phyloP scores from a whole-genome alignment of 768 basidiomycete genomes.

The Hericium coralloides region DNA sequence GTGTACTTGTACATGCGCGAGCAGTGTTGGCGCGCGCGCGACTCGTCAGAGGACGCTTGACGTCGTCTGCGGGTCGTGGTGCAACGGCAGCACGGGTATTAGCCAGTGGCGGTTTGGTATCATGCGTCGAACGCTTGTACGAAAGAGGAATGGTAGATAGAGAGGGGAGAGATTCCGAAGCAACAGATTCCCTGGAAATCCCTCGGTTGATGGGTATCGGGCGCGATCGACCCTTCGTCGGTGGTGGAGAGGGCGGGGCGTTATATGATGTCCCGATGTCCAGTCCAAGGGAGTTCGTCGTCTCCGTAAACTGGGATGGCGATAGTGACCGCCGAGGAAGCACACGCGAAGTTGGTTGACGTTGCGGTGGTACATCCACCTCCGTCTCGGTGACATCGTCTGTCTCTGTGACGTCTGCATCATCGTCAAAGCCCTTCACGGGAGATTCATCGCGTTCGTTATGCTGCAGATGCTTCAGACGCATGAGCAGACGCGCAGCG shows the following conservation, averaged over 20 bases:
- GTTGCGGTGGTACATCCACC: background rate
- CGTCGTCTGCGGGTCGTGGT: background rate
- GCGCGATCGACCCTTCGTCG: background rate
- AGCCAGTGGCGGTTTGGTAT: background rate
- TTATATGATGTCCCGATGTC: constrained; percentile 15
- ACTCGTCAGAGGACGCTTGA: background rate
- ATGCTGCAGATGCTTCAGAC: constrained; percentile 8
- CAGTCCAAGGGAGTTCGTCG: constrained; percentile 22
- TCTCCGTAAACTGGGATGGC: constrained; percentile 10
- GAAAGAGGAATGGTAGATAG: constrained; percentile 11
- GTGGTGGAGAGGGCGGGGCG: background rate
- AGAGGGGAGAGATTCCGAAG: constrained; percentile 11
- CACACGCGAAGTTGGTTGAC: background rate
- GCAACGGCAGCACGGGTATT: background rate
- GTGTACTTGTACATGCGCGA: background rate
- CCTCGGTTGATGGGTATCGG: constrained; percentile 5
- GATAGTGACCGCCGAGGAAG: background rate
- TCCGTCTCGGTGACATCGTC: background rate
- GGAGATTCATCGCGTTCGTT: background rate
- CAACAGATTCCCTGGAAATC: constrained; percentile 1
- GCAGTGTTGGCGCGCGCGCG: background rate
- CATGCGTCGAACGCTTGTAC: background rate
- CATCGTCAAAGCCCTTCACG: constrained; percentile 6
- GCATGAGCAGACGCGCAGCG: constrained; percentile 10
- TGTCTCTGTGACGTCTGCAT: constrained; percentile 1